A percentile compares a stretch with the other conserved stretches of the same genome.
Conservation (phyloP, 139 green algal species). For the Chlorella sp. region DNA sequence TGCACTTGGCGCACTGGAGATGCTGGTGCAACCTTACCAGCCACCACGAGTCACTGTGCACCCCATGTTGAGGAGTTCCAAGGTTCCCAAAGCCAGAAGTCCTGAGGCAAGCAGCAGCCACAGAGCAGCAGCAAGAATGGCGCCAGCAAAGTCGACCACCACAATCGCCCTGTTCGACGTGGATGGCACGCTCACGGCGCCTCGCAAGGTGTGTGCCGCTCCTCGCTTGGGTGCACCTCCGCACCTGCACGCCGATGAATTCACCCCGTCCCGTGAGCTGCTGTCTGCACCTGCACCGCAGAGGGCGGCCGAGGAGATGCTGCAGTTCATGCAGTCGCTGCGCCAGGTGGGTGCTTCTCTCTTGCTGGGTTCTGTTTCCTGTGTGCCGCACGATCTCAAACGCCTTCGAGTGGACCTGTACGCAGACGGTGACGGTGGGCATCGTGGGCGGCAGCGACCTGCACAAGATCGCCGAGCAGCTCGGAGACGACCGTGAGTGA, state of each 20-base stretch:
- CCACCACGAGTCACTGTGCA: too few species aligned
- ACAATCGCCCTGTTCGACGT: constrained; percentile 93
- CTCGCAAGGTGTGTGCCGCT: constrained; percentile 68
- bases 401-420: not conserved
- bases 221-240: not conserved
- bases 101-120: too few species aligned
- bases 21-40: too few species aligned
- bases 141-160: too few species aligned
- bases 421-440: constrained; percentile 80
- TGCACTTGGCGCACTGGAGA: too few species aligned
- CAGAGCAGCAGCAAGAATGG: too few species aligned
- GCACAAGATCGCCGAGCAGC: constrained; percentile 93
- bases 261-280: too few species aligned
- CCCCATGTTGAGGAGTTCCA: too few species aligned
- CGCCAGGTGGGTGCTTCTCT: constrained; percentile 59
- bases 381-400: too few species aligned
- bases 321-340: constrained; percentile 78
- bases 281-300: constrained; percentile 11
- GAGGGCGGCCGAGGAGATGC: constrained; percentile 50
- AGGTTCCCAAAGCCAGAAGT: too few species aligned
- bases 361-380: too few species aligned
- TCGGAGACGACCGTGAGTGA: constrained; percentile 76
- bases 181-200: constrained; percentile 88
- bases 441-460: constrained; percentile 97
- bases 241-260: not conserved